These are phyloP conservation scores for Ceratobasidium sp. DNA, from an alignment of 1,284 basidiomycete species.

Conservation along the genomic window DNA sequence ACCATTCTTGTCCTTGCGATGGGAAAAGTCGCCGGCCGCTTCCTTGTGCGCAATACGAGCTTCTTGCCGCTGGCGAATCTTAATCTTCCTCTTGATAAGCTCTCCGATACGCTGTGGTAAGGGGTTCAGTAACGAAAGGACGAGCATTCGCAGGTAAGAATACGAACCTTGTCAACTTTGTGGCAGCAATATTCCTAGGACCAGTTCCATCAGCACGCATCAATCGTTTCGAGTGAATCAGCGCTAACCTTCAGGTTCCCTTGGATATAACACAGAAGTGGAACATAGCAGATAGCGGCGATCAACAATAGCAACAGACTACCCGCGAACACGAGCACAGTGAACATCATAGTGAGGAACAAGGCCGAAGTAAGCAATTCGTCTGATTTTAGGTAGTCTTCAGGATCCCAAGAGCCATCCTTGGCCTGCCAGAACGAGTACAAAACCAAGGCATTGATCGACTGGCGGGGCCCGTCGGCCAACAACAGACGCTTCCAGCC, in stretches of 20 bases:
- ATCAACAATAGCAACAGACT: constrained; percentile 83
- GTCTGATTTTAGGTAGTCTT: constrained; percentile 71
- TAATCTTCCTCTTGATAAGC: constrained; percentile 91
- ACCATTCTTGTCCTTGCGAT: constrained; percentile 94
- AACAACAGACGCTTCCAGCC: constrained; percentile 95
- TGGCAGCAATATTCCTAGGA: constrained; percentile 95
- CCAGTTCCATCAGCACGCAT: not conserved
- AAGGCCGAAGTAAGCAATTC: constrained; percentile 82
- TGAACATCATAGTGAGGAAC: constrained; percentile 90
- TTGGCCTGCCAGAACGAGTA: constrained; percentile 90
- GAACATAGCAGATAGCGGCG: constrained; percentile 90
- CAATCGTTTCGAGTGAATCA: not conserved
- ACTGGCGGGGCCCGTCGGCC: constrained; percentile 97
- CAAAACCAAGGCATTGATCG: constrained; percentile 93
- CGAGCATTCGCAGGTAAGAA: too few relatives aligned
- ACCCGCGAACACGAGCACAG: constrained; percentile 86
- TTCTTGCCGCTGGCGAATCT: constrained; percentile 84
- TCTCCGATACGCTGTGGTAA: constrained; percentile 80
- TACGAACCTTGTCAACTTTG: constrained; percentile 92
- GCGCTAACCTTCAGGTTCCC: constrained; percentile 86
- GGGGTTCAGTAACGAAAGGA: constrained; percentile 8
- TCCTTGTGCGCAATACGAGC: constrained; percentile 89
- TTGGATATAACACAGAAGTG: constrained; percentile 92
- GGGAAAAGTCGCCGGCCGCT: constrained; percentile 87
- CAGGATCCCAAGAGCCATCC: constrained; percentile 70